Conservation (phyloP, 495 filamentous ascomycete genomes). For the Podospora comata region DNA sequence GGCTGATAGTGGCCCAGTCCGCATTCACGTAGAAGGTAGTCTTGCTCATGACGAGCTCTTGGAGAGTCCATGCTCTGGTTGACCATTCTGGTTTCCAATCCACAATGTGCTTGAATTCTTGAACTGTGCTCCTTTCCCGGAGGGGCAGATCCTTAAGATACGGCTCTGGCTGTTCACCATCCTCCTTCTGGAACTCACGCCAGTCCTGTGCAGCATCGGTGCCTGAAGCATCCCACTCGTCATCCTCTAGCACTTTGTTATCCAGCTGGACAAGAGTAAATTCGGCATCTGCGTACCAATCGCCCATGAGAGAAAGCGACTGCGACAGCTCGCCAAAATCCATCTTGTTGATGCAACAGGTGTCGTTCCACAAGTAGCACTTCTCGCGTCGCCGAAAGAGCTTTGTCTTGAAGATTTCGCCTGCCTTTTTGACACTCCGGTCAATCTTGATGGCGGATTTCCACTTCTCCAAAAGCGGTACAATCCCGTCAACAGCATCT, state of each 20-base stretch:
- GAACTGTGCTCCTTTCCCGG: slow-evolving; percentile 16
- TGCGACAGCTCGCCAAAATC: slow-evolving; percentile 40
- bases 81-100: slow-evolving; percentile 37
- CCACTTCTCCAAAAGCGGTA: slow-evolving; percentile 35
- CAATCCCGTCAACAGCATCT: slow-evolving; percentile 38
- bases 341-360: slow-evolving; percentile 48
- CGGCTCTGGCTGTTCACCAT: not conserved
- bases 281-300: slow-evolving; percentile 49
- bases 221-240: slow-evolving; percentile 3
- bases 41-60: slow-evolving; percentile 50
- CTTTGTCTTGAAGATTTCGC: slow-evolving; percentile 36
- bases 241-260: slow-evolving; percentile 14
- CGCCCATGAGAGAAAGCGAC: slow-evolving; percentile 47
- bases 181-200: slow-evolving; percentile 24
- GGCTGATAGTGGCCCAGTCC: slow-evolving; percentile 34
- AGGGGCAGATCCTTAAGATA: not conserved
- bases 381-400: slow-evolving; percentile 37
- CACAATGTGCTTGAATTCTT: slow-evolving; percentile 24
- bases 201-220: slow-evolving; percentile 30
- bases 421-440: slow-evolving; percentile 32
- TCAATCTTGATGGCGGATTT: slow-evolving; percentile 44
- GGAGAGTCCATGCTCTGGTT: slow-evolving; percentile 47
- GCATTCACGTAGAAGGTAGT: slow-evolving; percentile 46
- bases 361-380: slow-evolving; percentile 49
- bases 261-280: slow-evolving; percentile 49